Percentiles rank a stretch among this genome's conserved stretches.
Conservation (phyloP, 2,329 filamentous ascomycete species). For the Fusarium sp. region DNA sequence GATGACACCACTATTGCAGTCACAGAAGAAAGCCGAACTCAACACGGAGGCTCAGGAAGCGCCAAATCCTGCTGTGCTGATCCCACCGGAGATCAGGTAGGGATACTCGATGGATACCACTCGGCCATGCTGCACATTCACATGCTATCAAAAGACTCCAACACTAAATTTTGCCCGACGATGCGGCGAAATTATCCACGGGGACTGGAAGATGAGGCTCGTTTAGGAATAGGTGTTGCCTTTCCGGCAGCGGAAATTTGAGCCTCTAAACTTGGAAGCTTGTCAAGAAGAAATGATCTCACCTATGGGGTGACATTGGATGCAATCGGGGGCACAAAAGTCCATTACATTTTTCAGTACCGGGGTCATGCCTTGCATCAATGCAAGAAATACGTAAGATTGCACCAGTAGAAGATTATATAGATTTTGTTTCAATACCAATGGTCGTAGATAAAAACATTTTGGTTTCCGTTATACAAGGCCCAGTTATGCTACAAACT, state of each 20-base stretch:
- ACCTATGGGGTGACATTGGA: no score
- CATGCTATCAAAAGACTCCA: background rate
- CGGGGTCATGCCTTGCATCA: background rate
- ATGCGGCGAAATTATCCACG: background rate
- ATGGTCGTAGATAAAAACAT: background rate
- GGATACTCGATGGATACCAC: conserved; percentile 1
- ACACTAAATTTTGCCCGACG: background rate
- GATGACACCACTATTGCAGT: background rate
- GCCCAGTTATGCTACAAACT: background rate
- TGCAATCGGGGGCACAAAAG: background rate
- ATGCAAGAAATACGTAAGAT: background rate
- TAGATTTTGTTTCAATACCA: background rate
- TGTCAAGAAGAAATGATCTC: rapidly evolving
- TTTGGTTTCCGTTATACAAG: background rate
- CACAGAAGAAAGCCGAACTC: background rate
- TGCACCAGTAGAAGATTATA: background rate
- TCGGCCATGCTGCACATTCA: conserved; percentile 3
- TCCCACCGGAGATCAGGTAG: no score
- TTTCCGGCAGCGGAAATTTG: background rate
- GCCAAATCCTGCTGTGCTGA: background rate
- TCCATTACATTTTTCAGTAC: no score
- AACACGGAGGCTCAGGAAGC: background rate
- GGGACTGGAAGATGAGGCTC: conserved; percentile 2
- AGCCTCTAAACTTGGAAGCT: background rate
- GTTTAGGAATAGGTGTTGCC: background rate